Evolutionary conservation across 1,139 yeast species (phyloP).

Genomic region (Fermentozyma sake): DNA sequence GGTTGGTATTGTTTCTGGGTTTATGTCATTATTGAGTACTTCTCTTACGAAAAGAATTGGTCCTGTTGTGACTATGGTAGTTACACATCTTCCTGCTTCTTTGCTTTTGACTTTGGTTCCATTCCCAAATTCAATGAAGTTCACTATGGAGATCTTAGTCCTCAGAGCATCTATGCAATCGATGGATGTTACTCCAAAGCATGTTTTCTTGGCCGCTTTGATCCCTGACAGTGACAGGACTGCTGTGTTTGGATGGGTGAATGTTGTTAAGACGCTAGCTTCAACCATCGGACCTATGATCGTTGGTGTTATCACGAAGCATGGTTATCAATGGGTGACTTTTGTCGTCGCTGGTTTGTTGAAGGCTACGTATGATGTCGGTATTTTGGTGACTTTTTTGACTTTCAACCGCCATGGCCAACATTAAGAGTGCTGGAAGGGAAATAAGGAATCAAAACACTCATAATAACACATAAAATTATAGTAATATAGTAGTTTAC

Average conservation of each 20-base stretch:
- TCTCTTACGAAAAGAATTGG: constrained; percentile 40
- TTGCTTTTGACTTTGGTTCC: constrained; percentile 35
- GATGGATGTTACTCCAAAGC: constrained; percentile 45
- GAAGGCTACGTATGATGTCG: constrained; percentile 37
- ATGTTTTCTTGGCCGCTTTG: constrained; percentile 37
- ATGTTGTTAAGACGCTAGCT: constrained; percentile 37
- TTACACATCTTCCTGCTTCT: constrained; percentile 42
- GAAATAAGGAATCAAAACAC: not conserved
- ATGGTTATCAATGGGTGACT: constrained; percentile 33
- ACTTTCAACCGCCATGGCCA: constrained; percentile 21
- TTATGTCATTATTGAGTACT: constrained; percentile 40
- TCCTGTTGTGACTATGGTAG: constrained; percentile 42
- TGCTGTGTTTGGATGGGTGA: constrained; percentile 38
- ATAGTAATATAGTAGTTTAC: too few species aligned
- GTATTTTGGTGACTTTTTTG: constrained; percentile 32
- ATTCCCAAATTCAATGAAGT: constrained; percentile 24
- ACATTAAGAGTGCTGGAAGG: too few species aligned
- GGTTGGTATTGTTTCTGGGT: constrained; percentile 36
- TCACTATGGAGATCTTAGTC: constrained; percentile 28
- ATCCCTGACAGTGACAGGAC: constrained; percentile 34
- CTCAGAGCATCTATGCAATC: constrained; percentile 35
- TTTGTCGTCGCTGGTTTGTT: constrained; percentile 36
- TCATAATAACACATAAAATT: too few species aligned
- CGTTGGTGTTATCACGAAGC: constrained; percentile 30
- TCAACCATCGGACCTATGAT: constrained; percentile 37